Percentiles rank a stretch among this genome's conserved stretches.
These are phyloP conservation scores for Peronospora farinosa DNA, from an alignment of 352 stramenopile genomes.

Conservation along the genomic window DNA sequence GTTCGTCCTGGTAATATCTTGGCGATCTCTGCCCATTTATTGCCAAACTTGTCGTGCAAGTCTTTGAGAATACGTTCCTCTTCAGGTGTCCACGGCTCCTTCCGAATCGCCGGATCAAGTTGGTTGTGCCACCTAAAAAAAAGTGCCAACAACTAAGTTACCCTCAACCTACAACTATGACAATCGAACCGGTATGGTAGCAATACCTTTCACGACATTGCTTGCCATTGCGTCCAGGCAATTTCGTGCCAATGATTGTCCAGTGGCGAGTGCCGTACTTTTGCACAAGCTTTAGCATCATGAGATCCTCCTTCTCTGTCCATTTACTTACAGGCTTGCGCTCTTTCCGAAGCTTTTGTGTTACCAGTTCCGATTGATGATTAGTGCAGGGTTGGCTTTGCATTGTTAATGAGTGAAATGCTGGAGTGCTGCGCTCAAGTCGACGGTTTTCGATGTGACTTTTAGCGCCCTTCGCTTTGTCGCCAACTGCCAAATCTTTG, in stretches of 20 bases:
- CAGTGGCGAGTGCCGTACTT: slow-evolving; percentile 94
- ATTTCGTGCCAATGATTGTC: slow-evolving; percentile 95
- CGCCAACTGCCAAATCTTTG: slow-evolving; percentile 47
- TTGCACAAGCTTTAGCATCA: slow-evolving; percentile 85
- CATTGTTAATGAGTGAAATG: slow-evolving; percentile 5
- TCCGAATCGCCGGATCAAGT: slow-evolving; percentile 89
- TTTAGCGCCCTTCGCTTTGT: slow-evolving; percentile 1
- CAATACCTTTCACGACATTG: slow-evolving; percentile 90
- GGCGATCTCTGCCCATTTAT: slow-evolving; percentile 89
- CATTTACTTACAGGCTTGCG: slow-evolving; percentile 82
- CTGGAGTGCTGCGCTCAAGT: slow-evolving; percentile 13
- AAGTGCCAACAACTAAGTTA: slow-evolving; percentile 8
- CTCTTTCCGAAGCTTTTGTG: slow-evolving; percentile 41
- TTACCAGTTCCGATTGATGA: slow-evolving; percentile 6
- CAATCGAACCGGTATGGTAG: slow-evolving; percentile 1
- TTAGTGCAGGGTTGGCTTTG: slow-evolving; percentile 7
- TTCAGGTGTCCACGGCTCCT: slow-evolving; percentile 87
- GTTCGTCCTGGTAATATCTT: slow-evolving; percentile 83
- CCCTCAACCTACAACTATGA: slow-evolving; percentile 1
- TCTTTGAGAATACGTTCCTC: slow-evolving; percentile 82
- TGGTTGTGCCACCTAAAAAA: slow-evolving; percentile 94
- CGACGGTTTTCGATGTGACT: slow-evolving; percentile 27
- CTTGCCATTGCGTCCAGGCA: slow-evolving; percentile 91
- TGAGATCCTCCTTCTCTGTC: slow-evolving; percentile 84
- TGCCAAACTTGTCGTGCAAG: slow-evolving; percentile 74